phyloP scores from a whole-genome alignment of 108 stramenopile genomes.

The Cylindrotheca closterium region DNA sequence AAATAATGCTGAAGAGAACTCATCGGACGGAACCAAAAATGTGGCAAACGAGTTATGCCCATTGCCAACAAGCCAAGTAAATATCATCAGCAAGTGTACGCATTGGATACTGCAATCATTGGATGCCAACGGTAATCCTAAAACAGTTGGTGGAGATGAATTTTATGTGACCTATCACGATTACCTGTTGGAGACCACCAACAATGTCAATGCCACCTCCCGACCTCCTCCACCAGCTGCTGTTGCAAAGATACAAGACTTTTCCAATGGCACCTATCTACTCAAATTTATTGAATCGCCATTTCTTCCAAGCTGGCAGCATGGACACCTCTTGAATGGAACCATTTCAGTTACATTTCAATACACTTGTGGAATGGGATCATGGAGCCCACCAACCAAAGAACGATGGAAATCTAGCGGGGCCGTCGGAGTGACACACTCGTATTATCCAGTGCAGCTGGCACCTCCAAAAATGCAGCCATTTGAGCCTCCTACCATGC shows the following conservation, averaged over 20 bases:
- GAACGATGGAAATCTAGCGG: slow-evolving; percentile 12
- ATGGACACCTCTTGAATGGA: background rate
- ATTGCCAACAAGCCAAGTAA: slow-evolving; percentile 7
- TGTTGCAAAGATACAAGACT: slow-evolving; percentile 15
- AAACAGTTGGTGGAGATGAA: slow-evolving; percentile 34
- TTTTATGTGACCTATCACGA: slow-evolving; percentile 33
- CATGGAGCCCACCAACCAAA: slow-evolving; percentile 1
- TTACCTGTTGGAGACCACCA: background rate
- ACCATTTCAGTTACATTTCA: slow-evolving; percentile 15
- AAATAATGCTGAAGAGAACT: no score
- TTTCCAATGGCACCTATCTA: slow-evolving; percentile 17
- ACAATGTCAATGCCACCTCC: background rate
- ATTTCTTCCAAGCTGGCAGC: slow-evolving; percentile 2
- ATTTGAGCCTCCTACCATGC: slow-evolving; percentile 14
- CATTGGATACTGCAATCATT: slow-evolving; percentile 20
- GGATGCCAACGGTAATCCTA: slow-evolving; percentile 19
- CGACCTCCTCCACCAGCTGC: slow-evolving; percentile 3
- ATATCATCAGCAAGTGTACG: background rate
- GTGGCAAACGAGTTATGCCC: background rate
- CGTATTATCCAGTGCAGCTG: background rate
- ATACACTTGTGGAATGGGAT: slow-evolving; percentile 31
- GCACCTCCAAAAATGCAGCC: slow-evolving; percentile 11
- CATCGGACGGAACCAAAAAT: no score
- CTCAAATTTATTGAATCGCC: slow-evolving; percentile 16
- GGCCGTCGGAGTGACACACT: background rate